These are phyloP conservation scores for Pichia inconspicua DNA, from an alignment of 1,139 yeast genomes.

Conservation along the genomic window DNA sequence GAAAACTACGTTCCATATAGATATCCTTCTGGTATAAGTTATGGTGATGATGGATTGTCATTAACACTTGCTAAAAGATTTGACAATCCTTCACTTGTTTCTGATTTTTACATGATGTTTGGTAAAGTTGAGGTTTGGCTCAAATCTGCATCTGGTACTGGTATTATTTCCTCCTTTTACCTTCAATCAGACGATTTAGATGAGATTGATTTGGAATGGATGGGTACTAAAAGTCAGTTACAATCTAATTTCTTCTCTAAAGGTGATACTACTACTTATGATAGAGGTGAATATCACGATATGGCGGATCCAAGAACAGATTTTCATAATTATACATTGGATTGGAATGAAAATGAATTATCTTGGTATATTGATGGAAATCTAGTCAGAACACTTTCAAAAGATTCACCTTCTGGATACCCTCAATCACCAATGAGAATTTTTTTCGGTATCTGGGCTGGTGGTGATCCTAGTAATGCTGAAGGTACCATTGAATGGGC, in stretches of 20 bases:
- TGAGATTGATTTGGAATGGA: constrained; percentile 80
- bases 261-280: constrained; percentile 67
- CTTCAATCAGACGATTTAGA: constrained; percentile 81
- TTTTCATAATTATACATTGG: constrained; percentile 72
- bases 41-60: constrained; percentile 48
- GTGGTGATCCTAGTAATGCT: constrained; percentile 44
- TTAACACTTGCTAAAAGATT: constrained; percentile 52
- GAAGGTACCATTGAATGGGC: constrained; percentile 53
- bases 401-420: constrained; percentile 35
- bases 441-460: constrained; percentile 48
- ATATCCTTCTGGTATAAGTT: constrained; percentile 32
- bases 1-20: constrained; percentile 34
- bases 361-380: constrained; percentile 40
- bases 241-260: constrained; percentile 79
- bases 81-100: constrained; percentile 69
- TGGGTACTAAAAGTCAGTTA: constrained; percentile 66
- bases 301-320: constrained; percentile 48
- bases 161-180: constrained; percentile 72
- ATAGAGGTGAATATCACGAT: constrained; percentile 66
- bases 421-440: constrained; percentile 46
- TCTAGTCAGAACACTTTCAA: constrained; percentile 35
- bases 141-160: constrained; percentile 67
- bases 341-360: constrained; percentile 62
- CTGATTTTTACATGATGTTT: constrained; percentile 78
- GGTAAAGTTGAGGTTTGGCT: constrained; percentile 70